Evolutionary conservation across 768 basidiomycete genomes (phyloP).

Genomic region (Pleurotus eryngii): DNA sequence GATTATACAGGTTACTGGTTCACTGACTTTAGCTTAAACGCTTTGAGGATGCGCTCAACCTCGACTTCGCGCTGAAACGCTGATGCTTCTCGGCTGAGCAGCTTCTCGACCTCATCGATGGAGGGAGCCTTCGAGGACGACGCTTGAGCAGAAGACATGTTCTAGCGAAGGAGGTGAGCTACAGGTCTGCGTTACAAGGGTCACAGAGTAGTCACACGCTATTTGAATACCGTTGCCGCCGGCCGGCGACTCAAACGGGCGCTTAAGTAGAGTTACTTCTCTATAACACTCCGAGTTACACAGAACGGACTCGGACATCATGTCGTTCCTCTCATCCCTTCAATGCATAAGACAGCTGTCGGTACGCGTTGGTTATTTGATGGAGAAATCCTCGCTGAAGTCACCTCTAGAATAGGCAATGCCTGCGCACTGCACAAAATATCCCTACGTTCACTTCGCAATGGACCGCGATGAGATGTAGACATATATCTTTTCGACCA

Average conservation of each 20-base stretch:
- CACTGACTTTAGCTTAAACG: slow-evolving; percentile 93
- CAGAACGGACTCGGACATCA: background rate
- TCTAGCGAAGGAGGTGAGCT: slow-evolving; percentile 2
- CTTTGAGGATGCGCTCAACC: slow-evolving; percentile 86
- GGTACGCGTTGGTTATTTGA: background rate
- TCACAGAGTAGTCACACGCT: background rate
- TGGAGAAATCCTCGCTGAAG: too few relatives aligned
- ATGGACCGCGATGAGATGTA: background rate
- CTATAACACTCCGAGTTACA: background rate
- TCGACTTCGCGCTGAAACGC: slow-evolving; percentile 86
- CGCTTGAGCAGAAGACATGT: slow-evolving; percentile 6
- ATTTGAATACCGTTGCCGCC: background rate
- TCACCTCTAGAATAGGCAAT: too few relatives aligned
- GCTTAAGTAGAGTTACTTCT: background rate
- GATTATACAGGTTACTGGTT: background rate
- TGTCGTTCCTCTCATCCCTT: background rate
- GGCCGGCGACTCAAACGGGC: background rate
- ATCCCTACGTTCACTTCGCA: background rate
- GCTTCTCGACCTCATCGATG: slow-evolving; percentile 71
- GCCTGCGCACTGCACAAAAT: background rate
- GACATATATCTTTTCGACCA: background rate
- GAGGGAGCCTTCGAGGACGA: slow-evolving; percentile 14
- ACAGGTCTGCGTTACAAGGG: background rate
- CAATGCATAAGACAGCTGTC: background rate
- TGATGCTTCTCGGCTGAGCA: slow-evolving; percentile 76